phyloP scores from a whole-genome alignment of 352 stramenopile species.

The Pythium brachiatum region DNA sequence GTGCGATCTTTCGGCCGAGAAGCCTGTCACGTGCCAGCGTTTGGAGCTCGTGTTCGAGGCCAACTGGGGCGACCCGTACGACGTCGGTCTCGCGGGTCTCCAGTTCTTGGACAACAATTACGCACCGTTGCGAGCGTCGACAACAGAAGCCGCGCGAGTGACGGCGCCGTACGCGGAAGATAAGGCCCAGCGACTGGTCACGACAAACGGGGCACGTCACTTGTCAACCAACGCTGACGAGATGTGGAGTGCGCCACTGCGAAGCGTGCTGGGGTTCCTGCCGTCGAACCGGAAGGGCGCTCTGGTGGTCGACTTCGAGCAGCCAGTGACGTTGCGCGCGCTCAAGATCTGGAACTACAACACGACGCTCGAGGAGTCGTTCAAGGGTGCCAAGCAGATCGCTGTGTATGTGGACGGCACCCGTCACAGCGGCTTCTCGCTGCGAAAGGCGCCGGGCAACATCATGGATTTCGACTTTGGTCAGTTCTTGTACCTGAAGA shows the following conservation, averaged over 20 bases:
- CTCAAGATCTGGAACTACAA: constrained; percentile 85
- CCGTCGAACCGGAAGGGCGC: constrained; percentile 33
- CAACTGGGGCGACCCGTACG: constrained; percentile 73
- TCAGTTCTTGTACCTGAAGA: constrained; percentile 64
- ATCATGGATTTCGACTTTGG: constrained; percentile 82
- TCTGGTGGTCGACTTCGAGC: constrained; percentile 47
- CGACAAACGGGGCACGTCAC: constrained; percentile 41
- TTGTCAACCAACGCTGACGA: constrained; percentile 42
- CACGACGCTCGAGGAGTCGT: constrained; percentile 68
- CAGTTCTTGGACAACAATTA: constrained; percentile 65
- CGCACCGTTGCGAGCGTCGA: constrained; percentile 31
- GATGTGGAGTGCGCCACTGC: constrained; percentile 64
- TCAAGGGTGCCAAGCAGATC: constrained; percentile 70
- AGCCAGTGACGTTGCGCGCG: constrained; percentile 41
- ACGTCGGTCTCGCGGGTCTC: constrained; percentile 56
- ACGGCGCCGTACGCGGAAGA: constrained; percentile 35
- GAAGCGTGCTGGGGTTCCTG: constrained; percentile 33
- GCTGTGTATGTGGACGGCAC: constrained; percentile 48
- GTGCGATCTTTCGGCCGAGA: constrained; percentile 38
- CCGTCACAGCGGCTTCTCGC: constrained; percentile 45
- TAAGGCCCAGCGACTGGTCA: constrained; percentile 38
- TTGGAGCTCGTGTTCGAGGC: constrained; percentile 58
- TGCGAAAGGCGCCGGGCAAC: constrained; percentile 80
- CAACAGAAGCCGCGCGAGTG: constrained; percentile 28
- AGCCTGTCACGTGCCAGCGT: constrained; percentile 42